Percentiles rank a stretch among this genome's conserved stretches.
Conservation (phyloP, 768 basidiomycete genomes). For the Lactarius deliciosus region DNA sequence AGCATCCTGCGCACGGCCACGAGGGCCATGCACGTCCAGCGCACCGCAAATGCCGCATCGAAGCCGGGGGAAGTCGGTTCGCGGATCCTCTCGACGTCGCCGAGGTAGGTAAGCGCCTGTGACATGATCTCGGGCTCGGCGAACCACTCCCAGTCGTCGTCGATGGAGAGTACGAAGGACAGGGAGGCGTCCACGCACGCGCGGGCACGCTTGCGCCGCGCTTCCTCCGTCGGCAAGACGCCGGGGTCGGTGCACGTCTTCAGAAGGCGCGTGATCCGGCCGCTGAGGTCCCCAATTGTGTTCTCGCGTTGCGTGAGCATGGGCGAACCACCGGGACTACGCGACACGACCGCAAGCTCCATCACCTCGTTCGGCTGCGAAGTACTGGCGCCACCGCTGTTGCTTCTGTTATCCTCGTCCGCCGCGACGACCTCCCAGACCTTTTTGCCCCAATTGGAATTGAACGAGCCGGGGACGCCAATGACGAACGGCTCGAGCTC, state of each 20-base stretch:
- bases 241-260: conserved; percentile 21
- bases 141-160: conserved; percentile 22
- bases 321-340: background rate
- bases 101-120: conserved; percentile 19
- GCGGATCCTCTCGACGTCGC: conserved; percentile 10
- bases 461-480: conserved; percentile 11
- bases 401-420: background rate
- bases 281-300: conserved; percentile 17
- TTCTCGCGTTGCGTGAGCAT: conserved; percentile 1
- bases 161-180: conserved; percentile 18
- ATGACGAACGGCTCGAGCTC: conserved; percentile 12
- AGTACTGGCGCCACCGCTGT: background rate
- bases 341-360: conserved; percentile 5
- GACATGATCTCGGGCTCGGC: conserved; percentile 17
- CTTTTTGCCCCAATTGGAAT: conserved; percentile 6
- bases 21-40: conserved; percentile 25
- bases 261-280: conserved; percentile 17
- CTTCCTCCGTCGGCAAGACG: conserved; percentile 9
- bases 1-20: conserved; percentile 18
- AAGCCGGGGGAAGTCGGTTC: conserved; percentile 4
- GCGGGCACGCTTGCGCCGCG: conserved; percentile 20
- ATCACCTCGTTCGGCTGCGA: background rate
- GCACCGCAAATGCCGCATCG: conserved; percentile 11
- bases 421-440: conserved; percentile 11
- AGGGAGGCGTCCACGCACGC: conserved; percentile 19